Conservation (phyloP, 306 rosid species). For the Quercus wislizeni region DNA sequence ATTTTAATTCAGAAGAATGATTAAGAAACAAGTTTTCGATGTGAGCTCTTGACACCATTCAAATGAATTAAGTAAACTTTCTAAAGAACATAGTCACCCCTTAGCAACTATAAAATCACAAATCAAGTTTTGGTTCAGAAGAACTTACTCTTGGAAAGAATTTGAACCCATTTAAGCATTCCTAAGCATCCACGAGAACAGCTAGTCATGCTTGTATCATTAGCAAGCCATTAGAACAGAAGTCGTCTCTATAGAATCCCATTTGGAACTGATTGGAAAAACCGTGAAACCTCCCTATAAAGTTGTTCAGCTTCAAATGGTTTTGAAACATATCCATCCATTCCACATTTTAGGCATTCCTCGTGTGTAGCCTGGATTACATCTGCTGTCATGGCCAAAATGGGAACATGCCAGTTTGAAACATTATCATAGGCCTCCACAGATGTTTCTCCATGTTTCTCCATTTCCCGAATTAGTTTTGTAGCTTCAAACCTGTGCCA, state of each 20-base stretch:
- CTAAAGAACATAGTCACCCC: not conserved
- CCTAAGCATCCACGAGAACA: slow-evolving; percentile 30
- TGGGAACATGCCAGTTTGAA: slow-evolving; percentile 61
- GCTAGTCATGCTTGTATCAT: slow-evolving; percentile 22
- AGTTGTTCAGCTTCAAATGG: slow-evolving; percentile 96
- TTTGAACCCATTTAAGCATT: slow-evolving; percentile 31
- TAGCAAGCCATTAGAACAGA: slow-evolving; percentile 19
- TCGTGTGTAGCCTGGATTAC: slow-evolving; percentile 96
- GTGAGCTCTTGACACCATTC: not conserved
- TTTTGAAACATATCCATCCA: slow-evolving; percentile 96
- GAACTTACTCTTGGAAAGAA: slow-evolving; percentile 57
- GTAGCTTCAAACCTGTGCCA: slow-evolving; percentile 77
- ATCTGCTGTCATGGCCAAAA: slow-evolving; percentile 96
- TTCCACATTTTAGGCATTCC: slow-evolving; percentile 63
- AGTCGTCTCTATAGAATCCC: slow-evolving; percentile 30
- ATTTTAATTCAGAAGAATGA: not conserved
- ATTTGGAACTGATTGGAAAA: slow-evolving; percentile 44
- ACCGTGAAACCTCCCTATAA: slow-evolving; percentile 79
- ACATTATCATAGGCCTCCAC: slow-evolving; percentile 30
- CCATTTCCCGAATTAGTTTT: slow-evolving; percentile 58
- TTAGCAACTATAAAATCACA: not conserved
- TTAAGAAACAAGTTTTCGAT: not conserved
- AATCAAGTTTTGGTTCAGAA: not conserved
- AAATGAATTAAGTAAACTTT: not conserved
- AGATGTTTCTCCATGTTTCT: slow-evolving; percentile 42